A percentile compares a stretch with the other conserved stretches of the same genome.
Evolutionary conservation across 495 filamentous ascomycete genomes (phyloP).

Genomic region (Xylaria palmicola): DNA sequence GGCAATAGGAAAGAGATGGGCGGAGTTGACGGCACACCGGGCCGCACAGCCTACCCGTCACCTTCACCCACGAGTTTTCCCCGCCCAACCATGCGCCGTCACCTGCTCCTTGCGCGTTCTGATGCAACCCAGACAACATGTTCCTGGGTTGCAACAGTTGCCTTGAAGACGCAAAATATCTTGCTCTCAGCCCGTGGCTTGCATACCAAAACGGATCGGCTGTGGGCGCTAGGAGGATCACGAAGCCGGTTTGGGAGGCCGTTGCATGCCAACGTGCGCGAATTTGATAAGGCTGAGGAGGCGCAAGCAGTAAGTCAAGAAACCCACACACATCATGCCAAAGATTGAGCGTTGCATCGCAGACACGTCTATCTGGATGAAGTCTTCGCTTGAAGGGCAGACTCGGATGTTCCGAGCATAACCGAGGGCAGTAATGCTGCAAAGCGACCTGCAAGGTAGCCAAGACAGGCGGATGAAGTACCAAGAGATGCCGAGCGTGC

Average conservation of each 20-base stretch:
- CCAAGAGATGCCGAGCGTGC: conserved; percentile 25
- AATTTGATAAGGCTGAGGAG: conserved; percentile 29
- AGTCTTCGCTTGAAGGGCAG: conserved; percentile 27
- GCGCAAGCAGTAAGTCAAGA: conserved; percentile 23
- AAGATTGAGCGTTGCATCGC: conserved; percentile 28
- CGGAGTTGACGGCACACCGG: conserved; percentile 28
- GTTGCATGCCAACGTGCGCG: conserved; percentile 18
- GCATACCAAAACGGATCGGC: conserved; percentile 7
- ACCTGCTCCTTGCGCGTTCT: conserved; percentile 1
- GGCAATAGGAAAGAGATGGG: conserved; percentile 20
- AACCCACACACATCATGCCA: conserved; percentile 15
- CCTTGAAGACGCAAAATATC: neutral
- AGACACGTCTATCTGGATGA: conserved; percentile 30
- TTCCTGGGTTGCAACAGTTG: neutral
- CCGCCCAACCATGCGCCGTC: conserved; percentile 30
- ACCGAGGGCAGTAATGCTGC: conserved; percentile 23
- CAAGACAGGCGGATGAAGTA: conserved; percentile 22
- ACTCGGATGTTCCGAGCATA: conserved; percentile 23
- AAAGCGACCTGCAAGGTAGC: conserved; percentile 24
- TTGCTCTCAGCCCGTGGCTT: conserved; percentile 4
- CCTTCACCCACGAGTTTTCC: conserved; percentile 29
- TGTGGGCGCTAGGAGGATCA: conserved; percentile 12
- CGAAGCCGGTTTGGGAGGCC: conserved; percentile 19
- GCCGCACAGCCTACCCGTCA: conserved; percentile 27
- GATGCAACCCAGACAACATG: conserved; percentile 7